phyloP scores from a whole-genome alignment of 192 early-diverging fungal species.

The Coemansia reversa region DNA sequence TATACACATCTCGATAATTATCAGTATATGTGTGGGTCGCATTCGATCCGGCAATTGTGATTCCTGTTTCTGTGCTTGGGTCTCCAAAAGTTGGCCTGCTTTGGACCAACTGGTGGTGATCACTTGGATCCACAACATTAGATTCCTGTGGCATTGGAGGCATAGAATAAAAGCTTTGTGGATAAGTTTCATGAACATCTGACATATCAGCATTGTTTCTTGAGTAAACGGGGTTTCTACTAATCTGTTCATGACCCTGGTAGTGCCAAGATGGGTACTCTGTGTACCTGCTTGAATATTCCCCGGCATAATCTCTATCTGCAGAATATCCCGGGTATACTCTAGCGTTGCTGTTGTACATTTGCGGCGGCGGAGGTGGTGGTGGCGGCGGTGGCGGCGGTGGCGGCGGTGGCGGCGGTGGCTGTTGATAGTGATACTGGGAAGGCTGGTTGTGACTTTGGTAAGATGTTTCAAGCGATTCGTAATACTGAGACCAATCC shows the following conservation, averaged over 20 bases:
- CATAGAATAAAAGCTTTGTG: neutral
- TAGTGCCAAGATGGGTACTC: slow-evolving; percentile 14
- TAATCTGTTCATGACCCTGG: slow-evolving; percentile 3
- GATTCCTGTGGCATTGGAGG: neutral
- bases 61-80: neutral
- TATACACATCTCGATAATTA: neutral
- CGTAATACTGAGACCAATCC: slow-evolving; percentile 53
- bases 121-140: neutral
- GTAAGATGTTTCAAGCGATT: slow-evolving; percentile 35
- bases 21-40: neutral
- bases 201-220: neutral
- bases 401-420: slow-evolving; percentile 13
- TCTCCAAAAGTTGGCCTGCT: neutral
- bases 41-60: neutral
- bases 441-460: slow-evolving; percentile 26
- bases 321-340: slow-evolving; percentile 6
- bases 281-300: neutral
- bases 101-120: neutral
- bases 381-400: slow-evolving; percentile 12
- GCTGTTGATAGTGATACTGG: slow-evolving; percentile 27
- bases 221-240: neutral
- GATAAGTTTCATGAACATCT: neutral
- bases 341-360: neutral
- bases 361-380: neutral
- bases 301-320: neutral